phyloP scores from a whole-genome alignment of 768 basidiomycete species.

The Lactarius pseudohatsudake region DNA sequence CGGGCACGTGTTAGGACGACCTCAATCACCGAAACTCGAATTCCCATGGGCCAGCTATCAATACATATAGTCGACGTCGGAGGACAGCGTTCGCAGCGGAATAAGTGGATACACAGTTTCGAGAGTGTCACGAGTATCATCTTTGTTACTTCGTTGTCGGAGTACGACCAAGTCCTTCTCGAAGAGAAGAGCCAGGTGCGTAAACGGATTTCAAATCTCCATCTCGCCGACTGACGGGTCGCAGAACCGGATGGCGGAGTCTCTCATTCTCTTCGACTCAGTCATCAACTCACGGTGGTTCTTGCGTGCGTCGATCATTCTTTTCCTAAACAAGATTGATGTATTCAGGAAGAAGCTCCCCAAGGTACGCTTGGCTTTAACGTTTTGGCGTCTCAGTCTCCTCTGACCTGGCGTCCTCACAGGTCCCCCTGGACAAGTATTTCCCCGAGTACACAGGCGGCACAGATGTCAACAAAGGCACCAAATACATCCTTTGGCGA shows the following conservation, averaged over 20 bases:
- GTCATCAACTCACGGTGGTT: conserved; percentile 84
- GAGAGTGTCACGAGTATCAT: conserved; percentile 78
- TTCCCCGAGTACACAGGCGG: conserved; percentile 91
- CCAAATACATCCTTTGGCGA: conserved; percentile 91
- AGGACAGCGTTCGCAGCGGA: conserved; percentile 59
- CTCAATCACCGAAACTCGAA: conserved; percentile 87
- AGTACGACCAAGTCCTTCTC: conserved; percentile 71
- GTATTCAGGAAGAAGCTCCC: conserved; percentile 74
- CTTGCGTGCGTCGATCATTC: conserved; percentile 59
- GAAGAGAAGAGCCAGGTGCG: conserved; percentile 66
- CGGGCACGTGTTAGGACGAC: conserved; percentile 84
- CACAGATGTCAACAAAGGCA: conserved; percentile 87
- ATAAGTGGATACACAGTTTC: conserved; percentile 65
- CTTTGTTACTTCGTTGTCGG: conserved; percentile 71
- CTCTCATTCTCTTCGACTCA: conserved; percentile 69
- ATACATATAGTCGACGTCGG: conserved; percentile 79
- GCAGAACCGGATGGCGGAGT: conserved; percentile 77
- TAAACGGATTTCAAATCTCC: conserved; percentile 16
- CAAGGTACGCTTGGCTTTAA: conserved; percentile 37
- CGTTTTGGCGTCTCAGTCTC: no score
- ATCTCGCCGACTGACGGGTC: neutral
- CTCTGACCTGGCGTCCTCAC: neutral
- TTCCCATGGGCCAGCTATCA: conserved; percentile 58
- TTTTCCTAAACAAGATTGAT: conserved; percentile 73
- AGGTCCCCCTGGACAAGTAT: conserved; percentile 74